Percentiles rank a stretch among this genome's conserved stretches.
Evolutionary conservation across 768 basidiomycete genomes (phyloP).

Genomic region (Kondoa malvinella): DNA sequence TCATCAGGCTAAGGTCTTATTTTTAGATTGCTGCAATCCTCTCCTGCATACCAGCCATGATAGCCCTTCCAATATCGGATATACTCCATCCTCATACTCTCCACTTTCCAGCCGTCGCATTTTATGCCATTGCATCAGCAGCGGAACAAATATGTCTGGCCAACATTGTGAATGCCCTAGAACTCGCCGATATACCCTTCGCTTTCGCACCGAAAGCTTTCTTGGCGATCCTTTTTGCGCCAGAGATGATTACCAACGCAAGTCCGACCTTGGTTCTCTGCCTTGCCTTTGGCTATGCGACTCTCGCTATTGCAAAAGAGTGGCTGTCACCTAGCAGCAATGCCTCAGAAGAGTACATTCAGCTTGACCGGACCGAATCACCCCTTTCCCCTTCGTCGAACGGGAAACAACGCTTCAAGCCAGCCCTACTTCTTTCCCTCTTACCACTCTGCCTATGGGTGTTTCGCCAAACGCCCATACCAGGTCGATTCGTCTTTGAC

Average conservation of each 20-base stretch:
- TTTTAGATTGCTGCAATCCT: not conserved
- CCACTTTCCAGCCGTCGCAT: not conserved
- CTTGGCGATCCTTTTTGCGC: not conserved
- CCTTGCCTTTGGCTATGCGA: not conserved
- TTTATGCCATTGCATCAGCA: not conserved
- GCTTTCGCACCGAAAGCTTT: not conserved
- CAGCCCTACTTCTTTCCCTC: not conserved
- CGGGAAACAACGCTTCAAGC: not conserved
- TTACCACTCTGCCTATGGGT: not conserved
- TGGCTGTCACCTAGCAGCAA: not conserved
- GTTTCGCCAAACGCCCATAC: not conserved
- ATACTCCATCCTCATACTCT: not conserved
- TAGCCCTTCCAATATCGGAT: not conserved
- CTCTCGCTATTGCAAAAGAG: not conserved
- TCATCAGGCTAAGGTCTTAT: not conserved
- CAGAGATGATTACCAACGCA: not conserved
- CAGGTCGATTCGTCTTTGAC: not conserved
- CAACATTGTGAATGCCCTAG: not conserved
- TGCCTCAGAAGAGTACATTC: not conserved
- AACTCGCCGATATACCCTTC: not conserved
- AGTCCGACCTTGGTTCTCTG: not conserved
- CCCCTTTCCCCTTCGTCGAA: not conserved
- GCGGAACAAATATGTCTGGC: not conserved
- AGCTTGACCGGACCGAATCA: not conserved
- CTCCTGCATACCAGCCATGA: not conserved